Base-by-base conservation (phyloP, 1,284 basidiomycete species). In the Boletus holoroseus region DNA sequence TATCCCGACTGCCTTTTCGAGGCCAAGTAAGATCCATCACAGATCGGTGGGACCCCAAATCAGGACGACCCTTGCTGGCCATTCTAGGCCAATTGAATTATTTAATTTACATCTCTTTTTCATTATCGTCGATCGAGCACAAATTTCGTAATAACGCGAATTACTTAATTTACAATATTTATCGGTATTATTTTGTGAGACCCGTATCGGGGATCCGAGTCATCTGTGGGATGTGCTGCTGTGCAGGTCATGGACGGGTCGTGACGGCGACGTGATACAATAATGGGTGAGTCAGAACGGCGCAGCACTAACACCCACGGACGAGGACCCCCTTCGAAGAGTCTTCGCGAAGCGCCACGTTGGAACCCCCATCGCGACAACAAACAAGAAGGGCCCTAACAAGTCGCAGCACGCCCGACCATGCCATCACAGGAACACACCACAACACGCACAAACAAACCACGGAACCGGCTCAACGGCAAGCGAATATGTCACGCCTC, bases 41-140 rank as follows among this genome's bases (percentile, higher is more conserved):
- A 56, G 60, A 63, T 63, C 49, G 5, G 5, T 1, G 5, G 24
- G 16, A 39, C 18, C 1, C 61, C 51, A 51, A 46, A 66, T 55
- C 4, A 13, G 47, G 58, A 31, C 44, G 57, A 64, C 59, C 53
- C 58, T 60, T 60, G 28, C 61, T 48, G 42, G n/a, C 37, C 52
- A 28, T 51, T 58, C 44, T 40, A 2, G 26, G 41, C 9, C 41
- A 58, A 67, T 67, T 65, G 62, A 68, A 64, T 61, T 65, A 64
- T 56, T 64, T 64, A n/a, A n/a, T n/a, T n/a, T n/a, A n/a, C n/a
- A n/a, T n/a, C n/a, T n/a, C n/a, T n/a, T 32, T 59, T 61, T 63
- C 50, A 62, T 65, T 64, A 65, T 63, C 49, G 62, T 60, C 63
- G 62, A 66, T 67, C 61, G 62, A 62, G 54, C 49, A 49, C 44